Evolutionary conservation across 116 monocot genomes (phyloP).

Genomic region (Iris pallida): DNA sequence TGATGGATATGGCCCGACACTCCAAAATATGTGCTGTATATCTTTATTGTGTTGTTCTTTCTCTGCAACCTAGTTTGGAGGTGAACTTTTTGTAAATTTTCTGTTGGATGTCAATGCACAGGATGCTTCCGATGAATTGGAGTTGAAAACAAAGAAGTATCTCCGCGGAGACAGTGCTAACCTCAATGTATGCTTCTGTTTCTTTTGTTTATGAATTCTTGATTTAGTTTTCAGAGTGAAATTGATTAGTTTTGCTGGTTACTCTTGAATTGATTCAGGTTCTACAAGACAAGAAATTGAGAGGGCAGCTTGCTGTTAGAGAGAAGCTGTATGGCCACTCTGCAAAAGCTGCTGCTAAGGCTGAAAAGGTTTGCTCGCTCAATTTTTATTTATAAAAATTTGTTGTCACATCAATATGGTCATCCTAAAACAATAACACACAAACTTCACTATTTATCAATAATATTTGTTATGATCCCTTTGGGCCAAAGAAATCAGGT

Average conservation of each 20-base stretch:
- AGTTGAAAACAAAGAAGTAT: slow-evolving; percentile 62
- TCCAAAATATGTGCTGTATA: too few relatives aligned
- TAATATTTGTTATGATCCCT: too few relatives aligned
- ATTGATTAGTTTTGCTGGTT: neutral
- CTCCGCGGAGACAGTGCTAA: slow-evolving; percentile 61
- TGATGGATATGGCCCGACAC: too few relatives aligned
- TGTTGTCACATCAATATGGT: neutral
- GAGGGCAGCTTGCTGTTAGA: slow-evolving; percentile 58
- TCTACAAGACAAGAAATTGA: slow-evolving; percentile 80
- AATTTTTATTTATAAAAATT: neutral
- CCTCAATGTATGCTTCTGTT: slow-evolving; percentile 43
- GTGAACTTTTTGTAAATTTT: too few relatives aligned
- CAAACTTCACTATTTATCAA: too few relatives aligned
- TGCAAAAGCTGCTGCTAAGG: slow-evolving; percentile 80
- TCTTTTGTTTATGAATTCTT: neutral
- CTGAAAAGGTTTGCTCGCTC: slow-evolving; percentile 60
- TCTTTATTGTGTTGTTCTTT: too few relatives aligned
- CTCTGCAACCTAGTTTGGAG: too few relatives aligned
- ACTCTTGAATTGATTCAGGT: slow-evolving; percentile 15
- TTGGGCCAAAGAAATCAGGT: too few relatives aligned
- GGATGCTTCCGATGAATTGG: slow-evolving; percentile 45
- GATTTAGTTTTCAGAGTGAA: neutral
- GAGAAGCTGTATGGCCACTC: slow-evolving; percentile 73
- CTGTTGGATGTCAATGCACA: slow-evolving; percentile 3
- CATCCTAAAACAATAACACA: neutral